Evolutionary conservation across 2,329 filamentous ascomycete genomes (phyloP), one percentile per base, ranked within the genome.

Genomic region (Arthrobotrys megalospora): DNA sequence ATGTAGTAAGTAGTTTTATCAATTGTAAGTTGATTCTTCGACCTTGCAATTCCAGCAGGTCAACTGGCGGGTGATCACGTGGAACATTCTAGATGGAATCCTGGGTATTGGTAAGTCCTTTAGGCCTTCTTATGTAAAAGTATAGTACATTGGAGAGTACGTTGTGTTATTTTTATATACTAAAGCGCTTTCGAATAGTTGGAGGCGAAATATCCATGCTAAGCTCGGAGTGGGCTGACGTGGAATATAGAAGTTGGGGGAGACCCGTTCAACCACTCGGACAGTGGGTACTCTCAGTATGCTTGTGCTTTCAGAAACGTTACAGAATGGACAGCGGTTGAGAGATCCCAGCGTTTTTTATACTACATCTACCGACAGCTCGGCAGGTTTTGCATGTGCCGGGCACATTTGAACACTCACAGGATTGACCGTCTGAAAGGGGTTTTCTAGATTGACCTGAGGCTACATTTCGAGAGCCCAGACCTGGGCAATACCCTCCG

Each of bases 401-500:
- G 53, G 34, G 24, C 32, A 60, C 34, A 60, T 41, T 8, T 55
- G 14, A 60, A 43, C 24, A 16, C 43, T 41, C 55, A 60, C 55
- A 24, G 11, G 55, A 43, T 64, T 50, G n/a, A 36, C n/a, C n/a
- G 48, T 48, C 8, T 21, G 41, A 50, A 48, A 64, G 41, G 41
- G 41, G 60, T 36, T 38, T 47, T 63, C 38, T 63, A 16, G 58
- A 47, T 41, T 45, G 16, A 19, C 34, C 11, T 60, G 36, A 60
- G 10, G 55, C 36, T 60, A 43, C 55, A 28, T 11, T 32, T 16
- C 19, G 55, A 60, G 19, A 43, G 55, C 55, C 55, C 19, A 60
- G 55, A 34, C n/a, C 55, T 60, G 55, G 55, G 55, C 55, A 60
- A 43, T 60, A 60, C 8, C 36, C 55, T 60, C 55, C 55, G 55